A percentile compares a stretch with the other conserved stretches of the same genome.
Evolutionary conservation across 78 protist species (phyloP).

Genomic region (Dictyostelium firmibasis): DNA sequence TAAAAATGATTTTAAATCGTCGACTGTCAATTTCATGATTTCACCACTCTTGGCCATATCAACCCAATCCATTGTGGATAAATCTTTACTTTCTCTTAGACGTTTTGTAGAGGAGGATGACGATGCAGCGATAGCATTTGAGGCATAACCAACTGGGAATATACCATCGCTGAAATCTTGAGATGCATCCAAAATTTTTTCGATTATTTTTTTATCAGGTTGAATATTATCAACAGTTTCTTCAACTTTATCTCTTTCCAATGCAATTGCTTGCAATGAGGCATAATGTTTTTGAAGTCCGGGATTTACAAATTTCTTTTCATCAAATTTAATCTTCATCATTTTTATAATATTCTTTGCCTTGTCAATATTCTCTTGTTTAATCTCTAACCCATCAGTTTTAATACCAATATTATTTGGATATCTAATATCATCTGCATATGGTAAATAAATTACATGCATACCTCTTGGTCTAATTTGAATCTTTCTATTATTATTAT

Average conservation of each 20-base stretch:
- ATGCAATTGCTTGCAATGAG: constrained; percentile 77
- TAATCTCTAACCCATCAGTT: not conserved
- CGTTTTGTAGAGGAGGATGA: constrained; percentile 1
- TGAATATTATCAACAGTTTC: constrained; percentile 19
- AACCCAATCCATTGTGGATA: constrained; percentile 35
- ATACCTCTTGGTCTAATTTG: constrained; percentile 57
- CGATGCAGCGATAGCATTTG: not conserved
- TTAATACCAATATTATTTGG: not conserved
- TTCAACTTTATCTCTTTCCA: constrained; percentile 78
- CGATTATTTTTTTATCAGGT: constrained; percentile 27
- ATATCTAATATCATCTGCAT: constrained; percentile 81
- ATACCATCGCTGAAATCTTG: constrained; percentile 1
- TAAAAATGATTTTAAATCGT: constrained; percentile 16
- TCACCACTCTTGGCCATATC: constrained; percentile 20
- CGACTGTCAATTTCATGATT: constrained; percentile 44
- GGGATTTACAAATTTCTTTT: constrained; percentile 23
- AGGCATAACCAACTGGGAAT: constrained; percentile 48
- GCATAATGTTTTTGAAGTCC: constrained; percentile 79
- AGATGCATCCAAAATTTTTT: not conserved
- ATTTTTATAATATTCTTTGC: constrained; percentile 72
- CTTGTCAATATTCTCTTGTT: constrained; percentile 1
- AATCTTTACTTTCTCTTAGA: constrained; percentile 31
- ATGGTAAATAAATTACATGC: constrained; percentile 76
- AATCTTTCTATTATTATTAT: not conserved
- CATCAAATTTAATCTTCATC: constrained; percentile 68